Conservation (phyloP, 192 early-diverging fungal species). For the Entomortierella parvispora region DNA sequence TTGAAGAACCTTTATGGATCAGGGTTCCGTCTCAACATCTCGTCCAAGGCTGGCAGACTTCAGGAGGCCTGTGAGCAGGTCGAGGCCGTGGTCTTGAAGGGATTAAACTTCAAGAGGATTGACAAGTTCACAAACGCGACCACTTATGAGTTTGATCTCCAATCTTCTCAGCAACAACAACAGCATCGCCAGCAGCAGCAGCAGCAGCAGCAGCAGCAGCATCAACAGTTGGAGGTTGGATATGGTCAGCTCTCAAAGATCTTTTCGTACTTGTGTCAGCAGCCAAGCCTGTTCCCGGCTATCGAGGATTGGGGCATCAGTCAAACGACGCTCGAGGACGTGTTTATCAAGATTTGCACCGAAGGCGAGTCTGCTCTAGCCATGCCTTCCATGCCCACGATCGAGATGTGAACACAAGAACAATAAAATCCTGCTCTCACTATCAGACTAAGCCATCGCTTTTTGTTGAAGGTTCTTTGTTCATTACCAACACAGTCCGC, state of each 20-base stretch:
- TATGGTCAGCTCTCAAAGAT: conserved; percentile 56
- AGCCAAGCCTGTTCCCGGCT: conserved; percentile 49
- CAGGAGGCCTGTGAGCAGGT: conserved; percentile 30
- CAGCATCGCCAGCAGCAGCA: conserved; percentile 9
- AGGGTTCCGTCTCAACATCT: conserved; percentile 63
- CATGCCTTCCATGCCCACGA: conserved; percentile 27
- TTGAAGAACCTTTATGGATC: conserved; percentile 65
- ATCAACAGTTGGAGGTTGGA: conserved; percentile 60
- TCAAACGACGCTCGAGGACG: conserved; percentile 74
- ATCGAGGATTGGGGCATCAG: conserved; percentile 76
- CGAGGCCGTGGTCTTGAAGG: conserved; percentile 6
- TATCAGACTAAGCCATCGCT: no score
- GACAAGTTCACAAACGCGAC: conserved; percentile 51
- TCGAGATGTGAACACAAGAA: no score
- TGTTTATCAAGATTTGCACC: conserved; percentile 65
- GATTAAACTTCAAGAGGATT: conserved; percentile 19
- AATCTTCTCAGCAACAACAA: conserved; percentile 55
- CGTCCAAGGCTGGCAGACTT: conserved; percentile 9
- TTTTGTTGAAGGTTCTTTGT: no score
- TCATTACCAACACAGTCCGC: no score
- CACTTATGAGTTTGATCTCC: conserved; percentile 44
- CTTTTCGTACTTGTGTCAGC: conserved; percentile 62
- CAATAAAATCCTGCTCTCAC: no score
- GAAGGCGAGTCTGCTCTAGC: conserved; percentile 43
- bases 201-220: conserved; percentile 43